Conservation (phyloP, 2,329 filamentous ascomycete genomes). For the Diaporthe ilicicola region DNA sequence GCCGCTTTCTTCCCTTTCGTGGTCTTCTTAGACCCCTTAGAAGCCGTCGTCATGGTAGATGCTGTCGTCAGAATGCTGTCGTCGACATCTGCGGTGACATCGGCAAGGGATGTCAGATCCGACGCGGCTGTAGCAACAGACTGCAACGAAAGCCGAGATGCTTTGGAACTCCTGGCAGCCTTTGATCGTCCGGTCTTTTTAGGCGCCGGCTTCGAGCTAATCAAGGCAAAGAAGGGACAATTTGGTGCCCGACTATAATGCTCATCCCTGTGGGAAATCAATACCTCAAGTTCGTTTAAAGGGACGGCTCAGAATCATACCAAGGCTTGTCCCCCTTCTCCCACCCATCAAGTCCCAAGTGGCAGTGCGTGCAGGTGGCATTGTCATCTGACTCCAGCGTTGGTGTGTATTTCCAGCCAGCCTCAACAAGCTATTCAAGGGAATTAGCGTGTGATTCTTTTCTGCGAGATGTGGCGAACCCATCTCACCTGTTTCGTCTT, state of each 20-base stretch:
- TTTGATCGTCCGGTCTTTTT: conserved; percentile 67
- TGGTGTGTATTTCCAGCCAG: conserved; percentile 94
- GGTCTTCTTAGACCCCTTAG: conserved; percentile 58
- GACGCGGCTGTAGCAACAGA: conserved; percentile 61
- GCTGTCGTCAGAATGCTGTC: conserved; percentile 68
- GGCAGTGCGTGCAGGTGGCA: conserved; percentile 91
- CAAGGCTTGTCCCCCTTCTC: conserved; percentile 90
- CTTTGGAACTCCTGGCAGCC: conserved; percentile 69
- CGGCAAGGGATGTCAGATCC: conserved; percentile 57
- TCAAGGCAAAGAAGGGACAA: conserved; percentile 84
- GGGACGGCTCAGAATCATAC: conserved; percentile 56
- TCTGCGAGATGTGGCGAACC: background rate
- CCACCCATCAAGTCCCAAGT: conserved; percentile 91
- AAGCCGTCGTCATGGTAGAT: conserved; percentile 60
- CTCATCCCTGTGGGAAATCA: conserved; percentile 71
- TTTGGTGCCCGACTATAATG: conserved; percentile 81
- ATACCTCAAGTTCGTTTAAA: conserved; percentile 12
- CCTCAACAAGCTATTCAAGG: conserved; percentile 78
- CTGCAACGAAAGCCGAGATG: conserved; percentile 70
- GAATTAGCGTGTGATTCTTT: background rate
- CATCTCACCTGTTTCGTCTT: conserved; percentile 81
- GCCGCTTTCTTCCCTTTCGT: conserved; percentile 64
- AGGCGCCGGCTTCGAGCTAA: conserved; percentile 61
- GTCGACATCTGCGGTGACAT: conserved; percentile 59
- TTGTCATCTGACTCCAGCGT: conserved; percentile 85